These are phyloP conservation scores for Botryosphaeria agaves DNA, from an alignment of 2,329 filamentous ascomycete species.

Conservation along the genomic window DNA sequence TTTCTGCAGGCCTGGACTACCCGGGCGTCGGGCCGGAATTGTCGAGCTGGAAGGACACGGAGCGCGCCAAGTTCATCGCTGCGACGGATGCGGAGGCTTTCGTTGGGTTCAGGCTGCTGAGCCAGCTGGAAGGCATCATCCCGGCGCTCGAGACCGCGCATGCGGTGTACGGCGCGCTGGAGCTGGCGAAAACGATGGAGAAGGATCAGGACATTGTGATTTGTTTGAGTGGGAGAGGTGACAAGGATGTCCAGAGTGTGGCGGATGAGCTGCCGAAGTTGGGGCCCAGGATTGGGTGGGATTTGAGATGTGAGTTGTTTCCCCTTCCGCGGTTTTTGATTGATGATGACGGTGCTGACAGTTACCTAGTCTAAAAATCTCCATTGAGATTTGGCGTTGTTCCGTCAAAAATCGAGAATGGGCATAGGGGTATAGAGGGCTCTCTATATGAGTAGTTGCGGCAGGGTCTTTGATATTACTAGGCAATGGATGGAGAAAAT, in stretches of 20 bases:
- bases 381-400: too few relatives aligned
- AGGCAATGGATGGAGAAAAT: too few relatives aligned
- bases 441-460: too few relatives aligned
- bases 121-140: constrained; percentile 88
- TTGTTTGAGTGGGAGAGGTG: constrained; percentile 79
- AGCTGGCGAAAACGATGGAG: constrained; percentile 83
- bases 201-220: constrained; percentile 85
- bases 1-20: constrained; percentile 93
- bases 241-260: constrained; percentile 98
- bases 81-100: constrained; percentile 89
- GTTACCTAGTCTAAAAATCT: too few relatives aligned
- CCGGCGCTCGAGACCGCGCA: constrained; percentile 89
- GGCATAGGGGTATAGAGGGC: too few relatives aligned
- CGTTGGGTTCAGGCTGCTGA: constrained; percentile 66
- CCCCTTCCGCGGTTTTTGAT: too few relatives aligned
- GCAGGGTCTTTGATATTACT: too few relatives aligned
- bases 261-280: constrained; percentile 82
- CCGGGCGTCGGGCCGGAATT: constrained; percentile 92
- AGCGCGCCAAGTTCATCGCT: constrained; percentile 73
- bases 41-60: constrained; percentile 77
- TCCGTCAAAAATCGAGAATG: too few relatives aligned
- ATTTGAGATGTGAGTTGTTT: constrained; percentile 33
- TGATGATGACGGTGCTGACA: too few relatives aligned
- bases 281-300: constrained; percentile 72
- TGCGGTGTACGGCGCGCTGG: constrained; percentile 74